Conservation (phyloP, 345 rosid species). For the Nasturtium officinale region DNA sequence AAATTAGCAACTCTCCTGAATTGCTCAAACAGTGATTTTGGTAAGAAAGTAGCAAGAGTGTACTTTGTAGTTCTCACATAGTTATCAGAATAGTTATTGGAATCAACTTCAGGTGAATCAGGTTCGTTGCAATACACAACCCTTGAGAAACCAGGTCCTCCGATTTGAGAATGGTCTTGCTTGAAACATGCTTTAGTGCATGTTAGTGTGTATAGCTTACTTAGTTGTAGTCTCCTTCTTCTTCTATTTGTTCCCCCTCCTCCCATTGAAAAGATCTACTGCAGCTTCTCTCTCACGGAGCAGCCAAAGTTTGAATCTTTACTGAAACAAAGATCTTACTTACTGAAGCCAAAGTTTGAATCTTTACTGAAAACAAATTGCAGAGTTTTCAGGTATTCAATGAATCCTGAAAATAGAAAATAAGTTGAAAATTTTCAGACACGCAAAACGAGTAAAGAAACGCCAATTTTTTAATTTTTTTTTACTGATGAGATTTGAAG, state of each 20-base stretch:
- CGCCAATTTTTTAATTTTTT: background rate
- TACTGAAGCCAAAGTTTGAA: constrained; percentile 10
- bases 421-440: background rate
- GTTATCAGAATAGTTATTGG: constrained; percentile 54
- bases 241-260: constrained; percentile 49
- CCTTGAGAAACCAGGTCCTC: constrained; percentile 84
- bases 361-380: constrained; percentile 29
- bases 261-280: constrained; percentile 46
- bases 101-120: constrained; percentile 58
- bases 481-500: constrained; percentile 12
- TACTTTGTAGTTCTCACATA: constrained; percentile 82
- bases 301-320: constrained; percentile 23
- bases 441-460: constrained; percentile 27
- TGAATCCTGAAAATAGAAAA: constrained; percentile 17
- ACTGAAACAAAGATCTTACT: background rate
- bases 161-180: constrained; percentile 78
- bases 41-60: constrained; percentile 73
- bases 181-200: constrained; percentile 60
- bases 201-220: constrained; percentile 68
- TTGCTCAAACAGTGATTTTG: constrained; percentile 95
- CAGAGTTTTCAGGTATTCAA: constrained; percentile 24
- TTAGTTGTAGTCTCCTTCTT: constrained; percentile 57
- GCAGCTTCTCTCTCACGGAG: background rate
- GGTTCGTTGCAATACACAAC: constrained; percentile 83
- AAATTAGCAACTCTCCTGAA: constrained; percentile 95